These are phyloP conservation scores for Saccharomycopsis vini DNA, from an alignment of 805 yeast genomes.

Conservation along the genomic window DNA sequence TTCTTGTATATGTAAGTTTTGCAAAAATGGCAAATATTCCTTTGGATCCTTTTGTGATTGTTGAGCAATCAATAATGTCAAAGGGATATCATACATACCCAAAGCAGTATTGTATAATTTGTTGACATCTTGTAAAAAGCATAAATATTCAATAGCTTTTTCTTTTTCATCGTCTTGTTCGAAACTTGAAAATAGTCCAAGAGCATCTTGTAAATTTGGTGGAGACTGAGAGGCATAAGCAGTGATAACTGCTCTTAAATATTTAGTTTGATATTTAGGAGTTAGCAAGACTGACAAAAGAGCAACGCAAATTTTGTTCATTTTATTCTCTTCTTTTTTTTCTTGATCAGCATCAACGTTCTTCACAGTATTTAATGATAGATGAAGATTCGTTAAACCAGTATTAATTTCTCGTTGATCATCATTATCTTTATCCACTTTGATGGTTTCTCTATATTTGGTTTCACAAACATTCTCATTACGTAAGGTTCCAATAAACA, in stretches of 20 bases:
- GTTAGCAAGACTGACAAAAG: conserved; percentile 46
- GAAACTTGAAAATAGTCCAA: conserved; percentile 49
- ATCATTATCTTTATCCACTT: conserved; percentile 23
- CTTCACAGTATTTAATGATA: not conserved
- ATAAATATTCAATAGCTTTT: conserved; percentile 68
- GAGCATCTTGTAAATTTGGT: conserved; percentile 71
- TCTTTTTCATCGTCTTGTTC: conserved; percentile 43
- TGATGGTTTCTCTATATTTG: conserved; percentile 79
- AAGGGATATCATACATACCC: conserved; percentile 70
- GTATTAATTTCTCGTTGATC: conserved; percentile 6
- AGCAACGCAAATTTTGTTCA: conserved; percentile 70
- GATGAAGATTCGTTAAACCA: not conserved
- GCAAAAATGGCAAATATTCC: conserved; percentile 89
- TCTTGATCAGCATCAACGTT: conserved; percentile 16
- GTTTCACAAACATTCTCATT: conserved; percentile 81
- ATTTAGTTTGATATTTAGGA: conserved; percentile 41
- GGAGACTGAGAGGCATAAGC: conserved; percentile 91
- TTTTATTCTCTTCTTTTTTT: conserved; percentile 41
- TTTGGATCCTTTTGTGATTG: conserved; percentile 97
- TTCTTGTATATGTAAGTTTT: conserved; percentile 59
- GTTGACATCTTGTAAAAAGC: conserved; percentile 87
- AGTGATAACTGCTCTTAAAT: conserved; percentile 72
- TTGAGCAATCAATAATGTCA: conserved; percentile 82
- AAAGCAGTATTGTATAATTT: conserved; percentile 70
- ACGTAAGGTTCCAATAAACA: conserved; percentile 76